Evolutionary conservation across 192 early-diverging fungal species (phyloP).

Genomic region (Rhizophlyctis rosea): DNA sequence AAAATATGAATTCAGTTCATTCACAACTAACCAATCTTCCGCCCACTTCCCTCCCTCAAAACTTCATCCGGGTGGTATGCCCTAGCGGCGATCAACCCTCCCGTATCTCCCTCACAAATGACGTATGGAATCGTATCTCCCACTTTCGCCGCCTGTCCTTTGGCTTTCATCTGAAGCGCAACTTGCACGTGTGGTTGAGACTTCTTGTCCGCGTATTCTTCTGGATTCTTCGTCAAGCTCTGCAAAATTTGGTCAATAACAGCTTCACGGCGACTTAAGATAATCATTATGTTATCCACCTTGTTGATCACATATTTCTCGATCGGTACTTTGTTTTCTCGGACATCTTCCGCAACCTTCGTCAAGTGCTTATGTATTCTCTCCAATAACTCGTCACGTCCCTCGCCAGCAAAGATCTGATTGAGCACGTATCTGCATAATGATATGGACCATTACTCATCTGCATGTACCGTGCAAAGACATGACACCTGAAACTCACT

Average conservation of each 20-base stretch:
- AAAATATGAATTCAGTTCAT: constrained; percentile 1
- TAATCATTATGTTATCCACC: no score
- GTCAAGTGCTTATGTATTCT: constrained; percentile 75
- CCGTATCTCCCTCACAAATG: constrained; percentile 59
- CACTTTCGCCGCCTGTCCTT: constrained; percentile 59
- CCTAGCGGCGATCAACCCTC: constrained; percentile 59
- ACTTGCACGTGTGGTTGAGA: constrained; percentile 94
- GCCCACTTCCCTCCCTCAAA: constrained; percentile 31
- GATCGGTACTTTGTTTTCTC: constrained; percentile 63
- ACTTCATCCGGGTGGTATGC: constrained; percentile 88
- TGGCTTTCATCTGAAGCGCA: constrained; percentile 73
- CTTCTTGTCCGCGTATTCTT: constrained; percentile 84
- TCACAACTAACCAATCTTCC: constrained; percentile 50
- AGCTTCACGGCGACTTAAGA: no score
- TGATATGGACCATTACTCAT: no score
- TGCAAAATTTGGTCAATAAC: no score
- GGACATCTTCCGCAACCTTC: constrained; percentile 67
- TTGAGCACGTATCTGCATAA: constrained; percentile 36
- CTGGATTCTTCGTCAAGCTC: constrained; percentile 86
- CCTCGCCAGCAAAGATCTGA: constrained; percentile 64
- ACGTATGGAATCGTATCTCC: constrained; percentile 97
- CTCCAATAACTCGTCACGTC: constrained; percentile 69
- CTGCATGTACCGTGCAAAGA: not conserved
- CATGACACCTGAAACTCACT: constrained; percentile 24
- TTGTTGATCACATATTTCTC: constrained; percentile 93